These are phyloP conservation scores for Kwoniella sp. DNA, from an alignment of 768 basidiomycete species.

Conservation along the genomic window DNA sequence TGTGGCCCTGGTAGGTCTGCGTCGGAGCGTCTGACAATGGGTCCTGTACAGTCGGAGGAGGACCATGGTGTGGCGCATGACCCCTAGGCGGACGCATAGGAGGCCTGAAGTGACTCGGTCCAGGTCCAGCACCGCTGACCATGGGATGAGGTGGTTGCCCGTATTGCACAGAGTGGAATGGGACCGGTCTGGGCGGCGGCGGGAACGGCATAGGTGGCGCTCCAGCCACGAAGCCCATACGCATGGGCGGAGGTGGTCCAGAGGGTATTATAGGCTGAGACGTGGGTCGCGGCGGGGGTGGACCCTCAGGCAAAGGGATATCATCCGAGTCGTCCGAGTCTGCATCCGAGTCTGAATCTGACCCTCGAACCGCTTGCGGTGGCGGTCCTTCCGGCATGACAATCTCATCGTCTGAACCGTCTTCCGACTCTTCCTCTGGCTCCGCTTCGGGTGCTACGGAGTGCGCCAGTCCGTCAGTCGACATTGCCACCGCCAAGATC, in stretches of 20 bases:
- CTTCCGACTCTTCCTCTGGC: conserved; percentile 47
- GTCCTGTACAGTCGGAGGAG: conserved; percentile 56
- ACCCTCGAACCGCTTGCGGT: conserved; percentile 35
- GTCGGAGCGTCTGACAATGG: conserved; percentile 71
- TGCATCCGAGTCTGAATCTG: conserved; percentile 28
- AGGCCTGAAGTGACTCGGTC: conserved; percentile 33
- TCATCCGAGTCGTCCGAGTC: conserved; percentile 42
- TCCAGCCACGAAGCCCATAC: conserved; percentile 4
- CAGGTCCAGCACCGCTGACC: conserved; percentile 27
- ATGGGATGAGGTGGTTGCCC: not conserved
- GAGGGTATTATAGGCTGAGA: no score
- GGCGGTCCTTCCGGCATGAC: conserved; percentile 80
- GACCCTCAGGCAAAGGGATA: conserved; percentile 50
- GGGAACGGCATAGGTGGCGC: conserved; percentile 1
- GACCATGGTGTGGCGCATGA: conserved; percentile 27
- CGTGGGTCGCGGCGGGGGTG: conserved; percentile 45
- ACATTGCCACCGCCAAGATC: not conserved
- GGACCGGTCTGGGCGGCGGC: conserved; percentile 1
- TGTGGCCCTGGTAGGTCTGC: conserved; percentile 71
- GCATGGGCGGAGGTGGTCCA: conserved; percentile 7
- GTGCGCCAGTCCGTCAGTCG: conserved; percentile 1
- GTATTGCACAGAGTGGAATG: conserved; percentile 2
- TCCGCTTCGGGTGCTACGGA: conserved; percentile 56
- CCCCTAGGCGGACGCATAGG: conserved; percentile 26
- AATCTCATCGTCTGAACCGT: conserved; percentile 68